Conservation (phyloP, 352 stramenopile species). For the Stramenopiles sp. region DNA sequence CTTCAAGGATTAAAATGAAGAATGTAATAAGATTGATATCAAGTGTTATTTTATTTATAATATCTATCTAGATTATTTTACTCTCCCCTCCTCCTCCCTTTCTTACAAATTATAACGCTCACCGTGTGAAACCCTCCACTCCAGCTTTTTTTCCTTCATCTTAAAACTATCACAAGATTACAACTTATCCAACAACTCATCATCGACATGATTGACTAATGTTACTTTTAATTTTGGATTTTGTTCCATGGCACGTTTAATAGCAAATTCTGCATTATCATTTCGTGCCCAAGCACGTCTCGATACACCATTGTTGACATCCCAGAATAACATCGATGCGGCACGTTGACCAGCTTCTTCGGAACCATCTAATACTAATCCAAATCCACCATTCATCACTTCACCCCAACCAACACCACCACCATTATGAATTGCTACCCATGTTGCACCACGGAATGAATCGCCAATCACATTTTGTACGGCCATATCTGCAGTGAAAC, state of each 20-base stretch:
- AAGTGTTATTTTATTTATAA: too few relatives aligned
- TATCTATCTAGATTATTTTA: too few relatives aligned
- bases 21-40: too few relatives aligned
- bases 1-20: too few relatives aligned
- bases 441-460: conserved; percentile 49
- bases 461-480: conserved; percentile 65
- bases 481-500: conserved; percentile 61
- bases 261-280: conserved; percentile 50
- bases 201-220: conserved; percentile 17
- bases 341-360: conserved; percentile 37
- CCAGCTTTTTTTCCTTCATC: too few relatives aligned
- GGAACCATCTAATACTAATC: conserved; percentile 54
- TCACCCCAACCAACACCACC: conserved; percentile 61
- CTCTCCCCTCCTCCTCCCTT: too few relatives aligned
- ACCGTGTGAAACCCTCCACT: too few relatives aligned
- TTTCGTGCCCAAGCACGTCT: conserved; percentile 53
- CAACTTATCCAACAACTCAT: conserved; percentile 20
- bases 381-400: conserved; percentile 62
- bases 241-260: conserved; percentile 49
- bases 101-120: too few relatives aligned
- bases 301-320: conserved; percentile 63
- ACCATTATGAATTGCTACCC: conserved; percentile 61
- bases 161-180: conserved; percentile 16
- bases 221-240: conserved; percentile 38
- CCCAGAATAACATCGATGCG: conserved; percentile 50